Evolutionary conservation across 768 basidiomycete genomes (phyloP), one percentile per base, ranked within the genome.

Genomic region (Tricholoma sp.): DNA sequence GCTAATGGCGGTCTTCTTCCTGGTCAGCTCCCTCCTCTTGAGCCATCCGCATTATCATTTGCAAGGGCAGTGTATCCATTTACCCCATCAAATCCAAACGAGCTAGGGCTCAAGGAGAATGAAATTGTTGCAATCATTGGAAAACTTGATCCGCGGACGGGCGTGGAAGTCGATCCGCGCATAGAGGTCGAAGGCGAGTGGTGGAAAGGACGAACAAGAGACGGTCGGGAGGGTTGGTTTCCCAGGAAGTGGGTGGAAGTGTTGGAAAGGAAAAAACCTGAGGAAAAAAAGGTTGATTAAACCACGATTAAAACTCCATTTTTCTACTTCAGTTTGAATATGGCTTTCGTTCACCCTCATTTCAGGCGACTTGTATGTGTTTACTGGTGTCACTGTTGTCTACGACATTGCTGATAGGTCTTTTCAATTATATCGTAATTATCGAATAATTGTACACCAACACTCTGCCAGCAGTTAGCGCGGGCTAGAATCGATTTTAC

Each of bases 201-300:
- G 95, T 98, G 94, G 94, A 87, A 85, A 69, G 95, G 95, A 1
- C 80, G 95, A 47, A 94, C 91, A 59, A 78, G 95, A 57, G 94
- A 97, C 62, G 95, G 95, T 0, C 79, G 88, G 62, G 86, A 91
- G 63, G 95, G 95, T 0, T 98, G 94, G 93, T 97, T 98, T 80
- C 95, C 95, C 1, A 81, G 77, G 57, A 93, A 89, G 62, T 95
- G 89, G 82, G 92, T 95, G 3, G 83, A 92, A 69, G 76, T 89
- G 3, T 70, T 90, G 56, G 83, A 79, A 65, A 76, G 80, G 47
- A 66, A 63, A 56, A 69, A 64, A 41, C 61, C 58, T 52, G 66
- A 70, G 41, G 62, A 61, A 37, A 69, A 71, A 57, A 69, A 63
- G 46, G 57, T 61, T 10, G 57, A 62, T 47, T 65, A 50, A 63